Evolutionary conservation across 163 green algal species (phyloP).

Genomic region (Smithsoniella earleae): DNA sequence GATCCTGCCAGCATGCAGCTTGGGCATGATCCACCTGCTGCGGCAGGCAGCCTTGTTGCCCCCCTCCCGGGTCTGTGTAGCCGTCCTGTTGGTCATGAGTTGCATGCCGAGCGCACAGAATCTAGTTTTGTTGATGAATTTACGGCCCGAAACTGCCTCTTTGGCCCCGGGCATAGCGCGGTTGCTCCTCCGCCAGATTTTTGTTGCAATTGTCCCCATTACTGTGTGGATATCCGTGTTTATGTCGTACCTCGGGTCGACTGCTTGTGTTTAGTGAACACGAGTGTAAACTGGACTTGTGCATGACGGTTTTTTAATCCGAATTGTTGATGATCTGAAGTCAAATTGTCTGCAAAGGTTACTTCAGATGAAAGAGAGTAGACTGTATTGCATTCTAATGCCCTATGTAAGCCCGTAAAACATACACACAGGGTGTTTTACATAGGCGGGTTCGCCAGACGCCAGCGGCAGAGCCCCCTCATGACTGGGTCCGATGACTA

Average conservation of each 20-base stretch:
- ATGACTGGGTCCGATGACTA: too few species aligned
- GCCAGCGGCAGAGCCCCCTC: too few species aligned
- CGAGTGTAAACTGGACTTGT: too few species aligned
- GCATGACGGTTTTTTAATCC: too few species aligned
- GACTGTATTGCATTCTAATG: too few species aligned
- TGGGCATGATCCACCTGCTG: background rate
- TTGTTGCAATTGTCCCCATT: background rate
- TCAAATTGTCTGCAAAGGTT: too few species aligned
- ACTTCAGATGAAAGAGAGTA: too few species aligned
- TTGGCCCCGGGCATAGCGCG: background rate
- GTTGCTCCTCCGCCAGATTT: constrained; percentile 14
- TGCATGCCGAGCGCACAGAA: constrained; percentile 30
- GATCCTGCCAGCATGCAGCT: background rate
- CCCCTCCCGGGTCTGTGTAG: background rate
- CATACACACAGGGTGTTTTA: too few species aligned
- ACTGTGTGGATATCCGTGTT: constrained; percentile 20
- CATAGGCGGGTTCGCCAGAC: too few species aligned
- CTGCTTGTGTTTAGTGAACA: background rate
- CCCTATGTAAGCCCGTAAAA: too few species aligned
- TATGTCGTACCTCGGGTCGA: background rate
- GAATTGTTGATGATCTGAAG: too few species aligned
- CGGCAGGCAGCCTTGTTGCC: background rate
- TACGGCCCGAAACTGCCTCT: background rate
- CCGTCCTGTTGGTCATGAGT: background rate
- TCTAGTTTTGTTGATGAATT: constrained; percentile 17